Evolutionary conservation across 164 flowering plant genomes (phyloP).

Genomic region (Piper betle): DNA sequence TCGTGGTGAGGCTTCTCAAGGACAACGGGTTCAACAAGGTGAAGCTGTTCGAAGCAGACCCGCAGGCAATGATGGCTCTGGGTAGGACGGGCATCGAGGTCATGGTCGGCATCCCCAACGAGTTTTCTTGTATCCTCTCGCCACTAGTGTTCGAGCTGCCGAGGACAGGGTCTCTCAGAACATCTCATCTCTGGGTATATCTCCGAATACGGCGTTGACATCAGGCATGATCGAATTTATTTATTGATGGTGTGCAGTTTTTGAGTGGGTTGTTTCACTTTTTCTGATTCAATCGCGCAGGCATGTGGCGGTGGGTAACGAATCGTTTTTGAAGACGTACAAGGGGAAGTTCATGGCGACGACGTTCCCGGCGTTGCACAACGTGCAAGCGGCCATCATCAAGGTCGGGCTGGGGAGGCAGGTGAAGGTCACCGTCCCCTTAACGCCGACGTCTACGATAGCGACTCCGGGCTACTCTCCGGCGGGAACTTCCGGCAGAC

Average conservation of each 20-base stretch:
- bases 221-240: slow-evolving; percentile 39
- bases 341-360: slow-evolving; percentile 32
- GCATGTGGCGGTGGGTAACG: slow-evolving; percentile 88
- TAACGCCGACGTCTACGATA: slow-evolving; percentile 86
- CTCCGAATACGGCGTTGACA: slow-evolving; percentile 56
- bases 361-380: slow-evolving; percentile 73
- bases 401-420: slow-evolving; percentile 73
- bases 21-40: slow-evolving; percentile 85
- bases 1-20: slow-evolving; percentile 57
- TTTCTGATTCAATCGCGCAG: slow-evolving; percentile 21
- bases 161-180: slow-evolving; percentile 63
- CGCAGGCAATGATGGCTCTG: slow-evolving; percentile 50
- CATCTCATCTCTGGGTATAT: slow-evolving; percentile 54
- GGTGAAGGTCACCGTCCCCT: slow-evolving; percentile 75
- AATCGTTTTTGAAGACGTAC: slow-evolving; percentile 74
- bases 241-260: too few relatives aligned
- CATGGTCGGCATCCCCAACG: slow-evolving; percentile 90
- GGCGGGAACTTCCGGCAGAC: slow-evolving; percentile 84
- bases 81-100: slow-evolving; percentile 72
- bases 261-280: background rate
- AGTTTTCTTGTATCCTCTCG: slow-evolving; percentile 49
- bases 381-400: slow-evolving; percentile 83
- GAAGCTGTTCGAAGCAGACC: slow-evolving; percentile 89
- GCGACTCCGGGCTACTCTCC: slow-evolving; percentile 54
- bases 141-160: slow-evolving; percentile 45